These are phyloP conservation scores for Thalia dealbata DNA, from an alignment of 176 grass and related monocot genomes.

Conservation along the genomic window DNA sequence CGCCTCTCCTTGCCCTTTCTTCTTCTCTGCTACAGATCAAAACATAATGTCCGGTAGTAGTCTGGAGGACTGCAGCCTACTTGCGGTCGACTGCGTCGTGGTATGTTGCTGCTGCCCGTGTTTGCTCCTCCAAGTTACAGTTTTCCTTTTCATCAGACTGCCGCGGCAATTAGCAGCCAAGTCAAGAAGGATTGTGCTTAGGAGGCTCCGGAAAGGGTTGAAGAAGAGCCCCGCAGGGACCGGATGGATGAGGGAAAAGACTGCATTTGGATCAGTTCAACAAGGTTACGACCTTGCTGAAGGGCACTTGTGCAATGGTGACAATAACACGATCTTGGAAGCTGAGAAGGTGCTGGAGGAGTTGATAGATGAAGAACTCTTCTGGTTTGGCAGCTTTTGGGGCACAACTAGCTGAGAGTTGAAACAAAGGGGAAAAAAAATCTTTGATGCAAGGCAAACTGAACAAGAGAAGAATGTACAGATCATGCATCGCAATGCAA, in stretches of 20 bases:
- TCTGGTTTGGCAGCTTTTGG: constrained; percentile 98
- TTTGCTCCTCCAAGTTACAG: constrained; percentile 10
- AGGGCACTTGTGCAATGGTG: background rate
- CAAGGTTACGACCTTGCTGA: background rate
- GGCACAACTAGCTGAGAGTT: background rate
- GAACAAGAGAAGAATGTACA: background rate
- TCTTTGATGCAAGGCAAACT: too few species aligned
- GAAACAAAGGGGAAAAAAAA: too few species aligned
- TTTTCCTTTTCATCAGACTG: constrained; percentile 10
- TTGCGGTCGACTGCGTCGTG: constrained; percentile 13
- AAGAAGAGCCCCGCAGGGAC: background rate
- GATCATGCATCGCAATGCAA: background rate
- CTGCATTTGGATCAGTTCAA: background rate
- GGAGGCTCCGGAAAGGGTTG: constrained; percentile 33
- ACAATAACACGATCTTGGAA: background rate
- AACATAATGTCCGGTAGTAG: background rate
- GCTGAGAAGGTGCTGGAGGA: constrained; percentile 8
- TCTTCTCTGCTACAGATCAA: constrained; percentile 2
- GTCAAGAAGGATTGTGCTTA: constrained; percentile 58
- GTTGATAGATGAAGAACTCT: constrained; percentile 26
- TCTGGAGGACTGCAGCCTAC: constrained; percentile 29
- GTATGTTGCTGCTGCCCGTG: constrained; percentile 17
- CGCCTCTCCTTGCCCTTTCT: constrained; percentile 2
- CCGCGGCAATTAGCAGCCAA: constrained; percentile 16
- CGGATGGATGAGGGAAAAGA: background rate